Conservation (phyloP, 176 grass and related monocot species). For the Zoysia pacifica region DNA sequence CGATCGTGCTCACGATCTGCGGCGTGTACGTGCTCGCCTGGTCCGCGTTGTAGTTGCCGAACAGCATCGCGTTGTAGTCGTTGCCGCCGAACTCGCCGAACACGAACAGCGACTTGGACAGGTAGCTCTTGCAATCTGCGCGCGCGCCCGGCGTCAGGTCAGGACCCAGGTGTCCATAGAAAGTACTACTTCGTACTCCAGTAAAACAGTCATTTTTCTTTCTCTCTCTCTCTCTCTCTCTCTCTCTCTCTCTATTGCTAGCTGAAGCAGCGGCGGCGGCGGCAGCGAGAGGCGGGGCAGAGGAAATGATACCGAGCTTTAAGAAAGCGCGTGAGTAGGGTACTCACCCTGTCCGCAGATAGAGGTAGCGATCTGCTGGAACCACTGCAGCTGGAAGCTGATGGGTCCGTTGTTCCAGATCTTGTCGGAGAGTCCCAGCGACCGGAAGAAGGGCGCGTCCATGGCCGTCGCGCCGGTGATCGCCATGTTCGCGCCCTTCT, state of each 20-base stretch:
- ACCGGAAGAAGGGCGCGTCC: conserved; percentile 58
- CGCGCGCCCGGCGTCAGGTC: not conserved
- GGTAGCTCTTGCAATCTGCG: conserved; percentile 54
- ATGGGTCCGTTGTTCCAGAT: conserved; percentile 80
- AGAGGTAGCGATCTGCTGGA: conserved; percentile 49
- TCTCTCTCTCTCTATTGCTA: too few relatives aligned
- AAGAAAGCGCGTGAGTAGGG: not conserved
- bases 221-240: too few relatives aligned
- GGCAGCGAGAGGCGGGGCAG: too few relatives aligned
- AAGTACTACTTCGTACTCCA: too few relatives aligned
- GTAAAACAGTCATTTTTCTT: not conserved
- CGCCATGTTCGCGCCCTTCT: conserved; percentile 70
- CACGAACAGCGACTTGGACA: conserved; percentile 46
- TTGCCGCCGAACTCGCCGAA: conserved; percentile 75
- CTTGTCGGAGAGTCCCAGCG: conserved; percentile 49
- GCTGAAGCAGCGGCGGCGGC: too few relatives aligned
- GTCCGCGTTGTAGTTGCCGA: conserved; percentile 48
- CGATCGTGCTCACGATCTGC: conserved; percentile 45
- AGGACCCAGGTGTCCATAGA: not conserved
- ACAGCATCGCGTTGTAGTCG: conserved; percentile 75
- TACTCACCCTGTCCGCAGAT: conserved; percentile 52
- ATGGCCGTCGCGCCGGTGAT: conserved; percentile 66
- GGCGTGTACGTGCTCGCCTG: conserved; percentile 58
- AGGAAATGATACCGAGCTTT: not conserved
- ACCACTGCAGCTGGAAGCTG: conserved; percentile 66